Evolutionary conservation across 805 yeast genomes (phyloP).

Genomic region (Candida silvicultrix): DNA sequence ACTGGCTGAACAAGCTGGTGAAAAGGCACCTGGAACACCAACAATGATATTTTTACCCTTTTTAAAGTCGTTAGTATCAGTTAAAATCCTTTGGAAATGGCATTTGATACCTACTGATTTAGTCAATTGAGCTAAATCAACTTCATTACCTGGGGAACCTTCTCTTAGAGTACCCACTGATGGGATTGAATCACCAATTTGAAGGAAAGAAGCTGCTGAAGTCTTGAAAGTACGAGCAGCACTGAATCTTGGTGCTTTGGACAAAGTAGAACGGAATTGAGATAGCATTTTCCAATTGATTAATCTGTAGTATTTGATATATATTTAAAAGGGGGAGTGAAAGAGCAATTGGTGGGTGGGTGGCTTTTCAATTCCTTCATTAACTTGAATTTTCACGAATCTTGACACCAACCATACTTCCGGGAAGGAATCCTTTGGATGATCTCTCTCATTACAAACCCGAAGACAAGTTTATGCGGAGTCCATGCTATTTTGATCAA

Average conservation of each 20-base stretch:
- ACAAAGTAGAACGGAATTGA: not conserved
- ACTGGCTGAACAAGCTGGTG: conserved; percentile 68
- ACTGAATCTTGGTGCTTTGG: conserved; percentile 4
- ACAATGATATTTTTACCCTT: conserved; percentile 49
- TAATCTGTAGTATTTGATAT: not conserved
- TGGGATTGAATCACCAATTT: conserved; percentile 62
- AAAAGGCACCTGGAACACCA: conserved; percentile 73
- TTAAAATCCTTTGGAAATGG: not conserved
- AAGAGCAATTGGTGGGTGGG: too few species aligned
- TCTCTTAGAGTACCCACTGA: conserved; percentile 43
- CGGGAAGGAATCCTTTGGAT: too few species aligned
- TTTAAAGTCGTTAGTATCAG: conserved; percentile 4
- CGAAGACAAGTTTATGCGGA: not conserved
- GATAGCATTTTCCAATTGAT: not conserved
- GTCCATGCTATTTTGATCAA: not conserved
- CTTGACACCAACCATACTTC: not conserved
- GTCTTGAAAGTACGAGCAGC: conserved; percentile 21
- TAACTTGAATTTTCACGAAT: not conserved
- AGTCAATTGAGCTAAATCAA: conserved; percentile 46
- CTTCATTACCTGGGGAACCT: conserved; percentile 57
- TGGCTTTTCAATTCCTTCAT: not conserved
- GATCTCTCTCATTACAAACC: too few species aligned
- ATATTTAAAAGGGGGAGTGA: too few species aligned
- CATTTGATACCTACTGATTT: conserved; percentile 7
- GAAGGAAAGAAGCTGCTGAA: conserved; percentile 24